Evolutionary conservation across 2,329 filamentous ascomycete species (phyloP), one percentile per base, ranked within the genome.

Genomic region (Cytospora mali): DNA sequence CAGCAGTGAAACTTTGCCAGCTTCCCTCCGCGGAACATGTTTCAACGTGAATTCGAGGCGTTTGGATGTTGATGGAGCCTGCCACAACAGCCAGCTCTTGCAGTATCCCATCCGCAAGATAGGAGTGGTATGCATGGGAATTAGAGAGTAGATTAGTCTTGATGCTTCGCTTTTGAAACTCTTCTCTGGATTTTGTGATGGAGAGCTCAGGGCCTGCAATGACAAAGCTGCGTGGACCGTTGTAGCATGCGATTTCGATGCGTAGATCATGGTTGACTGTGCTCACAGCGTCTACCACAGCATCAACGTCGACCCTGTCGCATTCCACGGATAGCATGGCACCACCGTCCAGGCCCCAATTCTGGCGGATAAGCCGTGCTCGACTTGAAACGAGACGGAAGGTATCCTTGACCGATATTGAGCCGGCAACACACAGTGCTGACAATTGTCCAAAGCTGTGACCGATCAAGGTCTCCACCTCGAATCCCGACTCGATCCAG

Each of bases 391-490:
- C 67, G 1, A 77, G 61, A 1, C 62, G 64, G 6, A 76, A 33
- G 0, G 68, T 67, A 48, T 77, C 75, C 5, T 58, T 9, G 0
- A 75, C 66, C 10, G 68, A 71, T 13, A 76, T 54, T 0, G 66
- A 64, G 1, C 73, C 72, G 2, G 74, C 70, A 1, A 76, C 64
- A 48, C 72, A 71, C 4, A 76, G 60, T 2, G 74, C 75, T 0
- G 73, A 74, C 1, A 77, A 59, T 59, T 77, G 69, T 10, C 75
- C 75, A 58, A 77, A 71, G 66, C 74, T 75, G 60, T 76, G 75
- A 0, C 75, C 76, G 11, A 79, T 18, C n/a, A n/a, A n/a, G n/a
- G n/a, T n/a, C n/a, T n/a, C n/a, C n/a, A n/a, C n/a, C n/a, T n/a
- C n/a, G n/a, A n/a, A n/a, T n/a, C n/a, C n/a, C n/a, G n/a, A n/a